phyloP scores from a whole-genome alignment of 768 basidiomycete genomes.

The Leccinum disarticulatum region DNA sequence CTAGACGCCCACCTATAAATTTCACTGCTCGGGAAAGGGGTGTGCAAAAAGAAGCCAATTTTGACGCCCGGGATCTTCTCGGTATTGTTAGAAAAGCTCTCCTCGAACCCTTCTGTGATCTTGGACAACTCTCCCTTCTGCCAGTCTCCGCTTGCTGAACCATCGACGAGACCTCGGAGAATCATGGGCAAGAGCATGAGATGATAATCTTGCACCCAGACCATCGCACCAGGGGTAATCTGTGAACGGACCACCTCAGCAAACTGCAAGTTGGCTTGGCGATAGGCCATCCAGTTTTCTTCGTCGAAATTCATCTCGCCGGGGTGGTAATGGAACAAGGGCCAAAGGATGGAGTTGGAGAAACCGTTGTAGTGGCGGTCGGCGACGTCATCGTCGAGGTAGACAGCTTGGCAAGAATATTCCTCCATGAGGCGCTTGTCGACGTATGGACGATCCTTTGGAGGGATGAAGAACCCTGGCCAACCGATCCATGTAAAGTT shows the following conservation, averaged over 20 bases:
- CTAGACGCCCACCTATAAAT: conserved; percentile 99
- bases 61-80: conserved; percentile 67
- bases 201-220: conserved; percentile 99
- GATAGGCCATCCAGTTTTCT: conserved; percentile 96
- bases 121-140: conserved; percentile 61
- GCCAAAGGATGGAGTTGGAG: conserved; percentile 99
- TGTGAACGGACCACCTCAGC: conserved; percentile 85
- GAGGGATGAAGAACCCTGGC: conserved; percentile 93
- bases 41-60: conserved; percentile 98
- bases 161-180: conserved; percentile 84
- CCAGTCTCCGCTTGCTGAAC: conserved; percentile 55
- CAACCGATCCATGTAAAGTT: conserved; percentile 98
- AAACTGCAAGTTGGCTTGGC: conserved; percentile 94
- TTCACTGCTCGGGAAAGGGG: conserved; percentile 96
- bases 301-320: conserved; percentile 99
- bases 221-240: conserved; percentile 84
- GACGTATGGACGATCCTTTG: conserved; percentile 86
- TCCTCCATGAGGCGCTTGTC: conserved; percentile 92
- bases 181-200: conserved; percentile 98
- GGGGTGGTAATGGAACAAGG: conserved; percentile 98
- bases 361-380: conserved; percentile 98
- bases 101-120: conserved; percentile 71
- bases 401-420: conserved; percentile 96
- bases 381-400: conserved; percentile 97
- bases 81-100: conserved; percentile 36